phyloP scores from a whole-genome alignment of 169 alveolate species.

The Babesia bovis region DNA sequence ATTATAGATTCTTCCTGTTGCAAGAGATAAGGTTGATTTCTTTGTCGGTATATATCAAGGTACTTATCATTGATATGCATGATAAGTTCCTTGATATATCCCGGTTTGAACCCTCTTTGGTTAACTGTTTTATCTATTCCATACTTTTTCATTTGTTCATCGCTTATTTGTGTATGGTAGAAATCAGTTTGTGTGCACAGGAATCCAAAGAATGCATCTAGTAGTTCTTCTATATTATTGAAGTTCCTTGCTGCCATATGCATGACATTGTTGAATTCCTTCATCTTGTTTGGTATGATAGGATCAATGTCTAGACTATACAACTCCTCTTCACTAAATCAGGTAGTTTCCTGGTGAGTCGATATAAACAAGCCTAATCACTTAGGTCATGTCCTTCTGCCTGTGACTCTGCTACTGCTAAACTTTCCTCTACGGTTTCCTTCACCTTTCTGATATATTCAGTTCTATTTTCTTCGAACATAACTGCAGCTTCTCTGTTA shows the following conservation, averaged over 20 bases:
- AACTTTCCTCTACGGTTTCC: slow-evolving; percentile 85
- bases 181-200: slow-evolving; percentile 65
- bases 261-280: slow-evolving; percentile 58
- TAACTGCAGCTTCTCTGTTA: slow-evolving; percentile 94
- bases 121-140: slow-evolving; percentile 50
- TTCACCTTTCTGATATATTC: slow-evolving; percentile 89
- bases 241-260: slow-evolving; percentile 51
- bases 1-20: background rate
- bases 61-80: slow-evolving; percentile 33
- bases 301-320: background rate
- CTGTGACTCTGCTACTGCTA: slow-evolving; percentile 48
- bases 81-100: slow-evolving; percentile 34
- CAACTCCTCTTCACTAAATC: background rate
- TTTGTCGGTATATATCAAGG: slow-evolving; percentile 17
- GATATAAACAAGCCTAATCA: no score
- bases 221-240: slow-evolving; percentile 44
- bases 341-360: no score
- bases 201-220: slow-evolving; percentile 60
- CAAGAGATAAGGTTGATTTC: slow-evolving; percentile 59
- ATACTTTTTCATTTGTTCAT: slow-evolving; percentile 8
- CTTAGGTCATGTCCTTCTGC: no score
- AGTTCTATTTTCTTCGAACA: slow-evolving; percentile 88
- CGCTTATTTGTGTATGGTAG: slow-evolving; percentile 50
- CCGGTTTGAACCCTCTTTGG: slow-evolving; percentile 47
- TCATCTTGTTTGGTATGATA: no score